Evolutionary conservation across 495 filamentous ascomycete genomes (phyloP), one percentile per base, ranked within the genome.

Genomic region (Physcia stellaris): DNA sequence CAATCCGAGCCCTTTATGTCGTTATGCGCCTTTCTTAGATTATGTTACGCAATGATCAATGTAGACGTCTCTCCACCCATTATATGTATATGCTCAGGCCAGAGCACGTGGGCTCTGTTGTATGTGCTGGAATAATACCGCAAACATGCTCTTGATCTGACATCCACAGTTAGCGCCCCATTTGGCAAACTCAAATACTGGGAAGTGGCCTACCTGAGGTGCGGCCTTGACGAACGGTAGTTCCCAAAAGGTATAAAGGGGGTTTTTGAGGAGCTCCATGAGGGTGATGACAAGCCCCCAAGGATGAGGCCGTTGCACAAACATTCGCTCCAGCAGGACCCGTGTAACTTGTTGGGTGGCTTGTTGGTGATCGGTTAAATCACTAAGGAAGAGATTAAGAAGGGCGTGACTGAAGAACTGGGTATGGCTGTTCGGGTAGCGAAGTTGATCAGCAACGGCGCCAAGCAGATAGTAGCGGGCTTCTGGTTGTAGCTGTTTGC

Each of bases 201-300:
- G 6, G 12, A 32, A 19, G 11, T 13, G 24, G 47, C 64, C 45
- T 66, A 94, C 86, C 64, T 93, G 83, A 35, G 84, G 84, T 32
- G 78, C 73, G 46, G 75, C 71, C 63, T 92, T 88, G 62, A 94
- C 83, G 43, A 93, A 95, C 29, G 83, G 83, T 43, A 94, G 68
- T 29, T 86, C 80, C 68, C 90, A 99, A 67, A 99, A 88, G 48
- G 75, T 71, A 50, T 84, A 86, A 49, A 73, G 80, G 30, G 79
- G 75, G 52, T 93, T 95, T 63, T 94, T 90, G 40, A 93, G 66
- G 32, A 99, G 66, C 62, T 96, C 92, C 31, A 92, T 62, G 34
- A 92, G 69, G 16, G 86, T 93, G 41, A 93, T 79, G 56, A 95
- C 83, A 28, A 96, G 59, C 12, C 90, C 90, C 90, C 90, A 99